Base-by-base conservation (phyloP, 176 grass and related monocot species). In the Aegilops bicornis region DNA sequence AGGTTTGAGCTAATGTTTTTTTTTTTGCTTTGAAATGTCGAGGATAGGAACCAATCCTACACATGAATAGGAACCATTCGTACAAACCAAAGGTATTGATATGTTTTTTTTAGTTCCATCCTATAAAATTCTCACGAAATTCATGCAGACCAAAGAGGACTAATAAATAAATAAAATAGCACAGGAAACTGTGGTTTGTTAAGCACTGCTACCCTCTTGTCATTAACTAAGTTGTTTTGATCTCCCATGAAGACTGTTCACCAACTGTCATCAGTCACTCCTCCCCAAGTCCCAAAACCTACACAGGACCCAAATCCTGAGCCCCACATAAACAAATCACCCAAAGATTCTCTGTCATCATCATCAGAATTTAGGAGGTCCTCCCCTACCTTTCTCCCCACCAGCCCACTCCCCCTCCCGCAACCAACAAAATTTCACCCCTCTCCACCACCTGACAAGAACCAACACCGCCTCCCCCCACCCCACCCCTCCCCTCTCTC, bases 391-490 rank as follows among this genome's bases (percentile, higher is more conserved):
- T 75, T 20, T 48, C 70, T 85, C 4, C 70, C 76, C 81, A 39
- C 45, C 36, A 79, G 24, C 59, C 80, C 85, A 69, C 78, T 32
- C 48, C 52, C 36, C 36, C 36, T 16, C 47, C 48, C 88, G 77
- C 83, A 82, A n/a, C 88, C 79, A 90, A 86, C 88, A 82, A 82
- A 89, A 77, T 22, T 77, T 89, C 83, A 70, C 88, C 32, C 48
- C 70, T 35, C 88, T 85, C 78, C 77, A 75, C 59, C 73, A 48
- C 73, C 86, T 78, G 86, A 77, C 79, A 73, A 19, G 52, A 33
- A 36, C 84, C 66, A 33, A 24, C 66, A 13, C 43, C 83, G 3
- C 43, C 9, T 4, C 37, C 13, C 50, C 5, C 23, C 40, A 11
- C 40, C 40, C 9, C 40, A 43, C 40, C 40, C 40, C 40, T 0